A percentile compares a stretch with the other conserved stretches of the same genome.
phyloP scores from a whole-genome alignment of 306 rosid genomes.

The Purshia tridentata region DNA sequence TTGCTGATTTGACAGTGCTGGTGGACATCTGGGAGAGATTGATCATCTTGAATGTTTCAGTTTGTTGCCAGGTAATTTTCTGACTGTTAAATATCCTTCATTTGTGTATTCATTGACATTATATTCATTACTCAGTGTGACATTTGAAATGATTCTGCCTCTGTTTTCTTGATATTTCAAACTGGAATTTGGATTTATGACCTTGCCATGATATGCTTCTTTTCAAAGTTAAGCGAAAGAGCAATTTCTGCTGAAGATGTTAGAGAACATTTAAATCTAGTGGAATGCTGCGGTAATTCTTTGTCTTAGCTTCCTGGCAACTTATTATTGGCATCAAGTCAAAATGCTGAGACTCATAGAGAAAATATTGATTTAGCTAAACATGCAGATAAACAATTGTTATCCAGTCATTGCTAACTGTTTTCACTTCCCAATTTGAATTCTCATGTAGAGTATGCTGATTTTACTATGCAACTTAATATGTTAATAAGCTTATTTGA shows the following conservation, averaged over 20 bases:
- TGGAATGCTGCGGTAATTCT: background rate
- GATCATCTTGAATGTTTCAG: slow-evolving; percentile 70
- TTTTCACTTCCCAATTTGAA: background rate
- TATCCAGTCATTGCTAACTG: background rate
- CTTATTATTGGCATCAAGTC: background rate
- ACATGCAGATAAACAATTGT: background rate
- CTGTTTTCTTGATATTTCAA: background rate
- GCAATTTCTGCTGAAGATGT: background rate
- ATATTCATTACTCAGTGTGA: background rate
- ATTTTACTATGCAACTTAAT: background rate
- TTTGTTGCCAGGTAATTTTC: slow-evolving; percentile 72
- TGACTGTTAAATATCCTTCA: slow-evolving; percentile 24
- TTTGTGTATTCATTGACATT: slow-evolving; percentile 13
- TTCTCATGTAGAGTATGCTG: background rate
- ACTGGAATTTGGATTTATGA: background rate
- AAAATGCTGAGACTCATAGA: background rate
- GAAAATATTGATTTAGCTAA: background rate
- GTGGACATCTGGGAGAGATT: slow-evolving; percentile 46
- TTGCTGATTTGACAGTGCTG: slow-evolving; percentile 49
- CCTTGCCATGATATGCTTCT: background rate
- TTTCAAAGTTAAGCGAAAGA: background rate
- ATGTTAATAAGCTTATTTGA: background rate
- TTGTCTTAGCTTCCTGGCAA: background rate
- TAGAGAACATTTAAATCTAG: background rate
- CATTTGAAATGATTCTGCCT: background rate